Evolutionary conservation across 352 stramenopile genomes (phyloP), one percentile per base, ranked within the genome.

Genomic region (Pilasporangium apinafurcum): DNA sequence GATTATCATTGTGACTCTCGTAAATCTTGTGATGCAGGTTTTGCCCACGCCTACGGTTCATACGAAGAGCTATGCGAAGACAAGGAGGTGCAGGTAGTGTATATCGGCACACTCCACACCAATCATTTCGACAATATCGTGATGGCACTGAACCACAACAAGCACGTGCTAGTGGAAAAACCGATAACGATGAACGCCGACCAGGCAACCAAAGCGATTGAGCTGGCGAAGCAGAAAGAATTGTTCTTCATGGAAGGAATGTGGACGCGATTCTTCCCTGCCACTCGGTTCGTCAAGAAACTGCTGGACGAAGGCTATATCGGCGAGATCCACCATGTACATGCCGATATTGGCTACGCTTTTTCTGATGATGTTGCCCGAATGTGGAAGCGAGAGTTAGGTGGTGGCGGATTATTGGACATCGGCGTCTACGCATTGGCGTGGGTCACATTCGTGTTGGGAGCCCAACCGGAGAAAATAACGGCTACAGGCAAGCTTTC

Each of bases 101-200:
- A 98, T 66, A 77, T 98, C 34, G 89, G 84, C 27, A 96, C 90
- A 35, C 48, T 97, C 14, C 86, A 97, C 59, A 71, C 78, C 8
- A 78, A 76, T 46, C 87, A 96, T 53, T 81, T 76, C 41, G 61
- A 76, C 22, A 77, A 93, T 49, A 69, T 81, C 8, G 57, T 83
- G 29, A 42, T 90, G 43, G 91, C 83, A 17, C 52, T 98, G 0
- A 53, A 66, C 14, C 69, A 86, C 41, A 71, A 72, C 42, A 98
- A 97, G 57, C 88, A 97, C 62, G 83, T 96, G 16, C 56, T 98
- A 8, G 73, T 97, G 32, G 92, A 98, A 56, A 98, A 98, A 54
- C 92, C 89, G 7, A 93, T 97, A 70, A 71, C 79, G 6, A 84
- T 97, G 84, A 84, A 95, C 44, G 45, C 56, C 35, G 41, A 65